Evolutionary conservation across 116 monocot genomes (phyloP).

Genomic region (Papilionanthe hybrid): DNA sequence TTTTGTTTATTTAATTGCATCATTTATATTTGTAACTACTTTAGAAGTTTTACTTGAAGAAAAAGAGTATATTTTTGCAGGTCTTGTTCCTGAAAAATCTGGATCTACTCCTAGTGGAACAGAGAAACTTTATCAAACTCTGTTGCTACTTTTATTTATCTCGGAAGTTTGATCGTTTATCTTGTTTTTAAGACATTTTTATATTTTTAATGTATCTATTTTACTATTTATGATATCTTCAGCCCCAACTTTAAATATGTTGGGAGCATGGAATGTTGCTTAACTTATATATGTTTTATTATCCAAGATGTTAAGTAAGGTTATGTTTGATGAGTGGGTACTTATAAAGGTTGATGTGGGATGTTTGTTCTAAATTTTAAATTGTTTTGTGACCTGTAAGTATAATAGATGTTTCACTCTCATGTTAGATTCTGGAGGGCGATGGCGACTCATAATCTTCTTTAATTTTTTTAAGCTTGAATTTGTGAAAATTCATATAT

Average conservation of each 20-base stretch:
- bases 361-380: not conserved
- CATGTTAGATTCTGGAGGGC: too few species aligned
- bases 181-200: not conserved
- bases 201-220: not conserved
- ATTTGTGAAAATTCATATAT: too few species aligned
- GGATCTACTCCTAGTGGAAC: not conserved
- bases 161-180: not conserved
- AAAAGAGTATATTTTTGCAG: not conserved
- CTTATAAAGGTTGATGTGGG: not conserved
- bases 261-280: conserved; percentile 6
- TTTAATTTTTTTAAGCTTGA: too few species aligned
- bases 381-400: not conserved
- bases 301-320: not conserved
- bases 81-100: not conserved
- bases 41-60: not conserved
- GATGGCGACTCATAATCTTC: too few species aligned
- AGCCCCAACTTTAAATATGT: not conserved
- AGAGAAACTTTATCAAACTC: not conserved
- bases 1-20: too few species aligned
- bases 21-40: too few species aligned
- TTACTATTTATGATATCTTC: not conserved
- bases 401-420: too few species aligned
- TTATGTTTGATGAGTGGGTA: not conserved
- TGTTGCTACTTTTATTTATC: not conserved
- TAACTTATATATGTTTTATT: not conserved